Evolutionary conservation across 1,284 basidiomycete species (phyloP).

Genomic region (Moesziomyces sp.): DNA sequence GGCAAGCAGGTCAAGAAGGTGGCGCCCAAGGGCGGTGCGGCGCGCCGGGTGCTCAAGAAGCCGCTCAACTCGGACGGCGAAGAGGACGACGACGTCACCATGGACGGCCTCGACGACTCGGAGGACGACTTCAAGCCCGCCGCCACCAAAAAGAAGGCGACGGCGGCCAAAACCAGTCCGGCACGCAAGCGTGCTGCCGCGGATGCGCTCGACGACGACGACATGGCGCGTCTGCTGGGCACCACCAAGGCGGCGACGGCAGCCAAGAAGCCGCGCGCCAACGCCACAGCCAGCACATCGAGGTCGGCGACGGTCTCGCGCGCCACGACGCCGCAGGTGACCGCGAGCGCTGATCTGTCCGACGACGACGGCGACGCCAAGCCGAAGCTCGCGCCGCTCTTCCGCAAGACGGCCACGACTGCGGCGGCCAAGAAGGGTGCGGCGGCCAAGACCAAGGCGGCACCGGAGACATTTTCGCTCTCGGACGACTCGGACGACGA

Average conservation of each 20-base stretch:
- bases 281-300: slow-evolving; percentile 11
- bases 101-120: slow-evolving; percentile 34
- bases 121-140: slow-evolving; percentile 56
- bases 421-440: slow-evolving; percentile 15
- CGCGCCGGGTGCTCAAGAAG: slow-evolving; percentile 72
- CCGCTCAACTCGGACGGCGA: slow-evolving; percentile 73
- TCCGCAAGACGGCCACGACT: slow-evolving; percentile 21
- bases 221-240: slow-evolving; percentile 26
- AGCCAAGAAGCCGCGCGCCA: slow-evolving; percentile 32
- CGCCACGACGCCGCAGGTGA: slow-evolving; percentile 37
- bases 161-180: slow-evolving; percentile 26
- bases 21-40: slow-evolving; percentile 70
- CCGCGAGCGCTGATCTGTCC: slow-evolving; percentile 14
- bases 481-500: slow-evolving; percentile 49
- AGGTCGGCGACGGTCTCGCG: slow-evolving; percentile 28
- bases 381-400: slow-evolving; percentile 35
- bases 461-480: slow-evolving; percentile 32
- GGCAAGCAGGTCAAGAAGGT: slow-evolving; percentile 77
- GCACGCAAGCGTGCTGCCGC: slow-evolving; percentile 37
- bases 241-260: slow-evolving; percentile 20
- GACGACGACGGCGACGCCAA: slow-evolving; percentile 20
- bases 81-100: slow-evolving; percentile 53
- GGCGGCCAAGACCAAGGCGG: slow-evolving; percentile 28
- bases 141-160: slow-evolving; percentile 36
- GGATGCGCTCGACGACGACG: slow-evolving; percentile 43